Conservation (phyloP, 768 basidiomycete species). For the Tubosaeta brunneosetosa region DNA sequence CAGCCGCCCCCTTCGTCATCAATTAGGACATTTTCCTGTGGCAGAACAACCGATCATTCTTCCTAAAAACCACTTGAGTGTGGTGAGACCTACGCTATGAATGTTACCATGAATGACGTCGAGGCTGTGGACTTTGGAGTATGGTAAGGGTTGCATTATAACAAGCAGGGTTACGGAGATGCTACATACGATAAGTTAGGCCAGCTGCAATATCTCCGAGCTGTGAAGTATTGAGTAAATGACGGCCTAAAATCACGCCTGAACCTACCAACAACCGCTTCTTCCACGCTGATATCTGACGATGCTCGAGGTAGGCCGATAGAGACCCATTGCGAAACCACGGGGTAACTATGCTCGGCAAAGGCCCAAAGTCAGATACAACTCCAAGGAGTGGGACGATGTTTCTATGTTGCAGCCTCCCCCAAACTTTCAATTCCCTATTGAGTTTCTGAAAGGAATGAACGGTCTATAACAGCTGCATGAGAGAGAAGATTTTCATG, state of each 20-base stretch:
- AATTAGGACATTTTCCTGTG: slow-evolving; percentile 42
- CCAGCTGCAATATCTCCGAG: slow-evolving; percentile 22
- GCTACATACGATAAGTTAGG: slow-evolving; percentile 20
- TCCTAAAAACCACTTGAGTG: neutral
- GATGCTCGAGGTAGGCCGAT: slow-evolving; percentile 13
- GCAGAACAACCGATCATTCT: neutral
- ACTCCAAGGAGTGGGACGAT: slow-evolving; percentile 15
- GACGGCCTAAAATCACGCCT: neutral
- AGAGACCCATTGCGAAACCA: slow-evolving; percentile 29
- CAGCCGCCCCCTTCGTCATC: slow-evolving; percentile 36
- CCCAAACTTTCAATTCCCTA: slow-evolving; percentile 26
- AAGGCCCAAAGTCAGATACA: slow-evolving; percentile 27
- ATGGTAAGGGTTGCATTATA: neutral
- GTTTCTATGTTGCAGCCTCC: slow-evolving; percentile 17
- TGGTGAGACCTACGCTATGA: slow-evolving; percentile 27
- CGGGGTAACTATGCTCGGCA: slow-evolving; percentile 31
- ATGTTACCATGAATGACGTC: slow-evolving; percentile 34
- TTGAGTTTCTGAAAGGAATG: slow-evolving; percentile 18
- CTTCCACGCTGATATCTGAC: neutral
- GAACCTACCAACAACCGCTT: slow-evolving; percentile 13
- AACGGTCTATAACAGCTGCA: neutral
- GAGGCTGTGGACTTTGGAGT: slow-evolving; percentile 17
- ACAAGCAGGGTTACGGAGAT: neutral
- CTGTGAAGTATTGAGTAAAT: slow-evolving; percentile 1
- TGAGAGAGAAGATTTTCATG: neutral